A percentile compares a stretch with the other conserved stretches of the same genome.
Conservation (phyloP, 176 grass and related monocot species). For the Oryza meyeriana region DNA sequence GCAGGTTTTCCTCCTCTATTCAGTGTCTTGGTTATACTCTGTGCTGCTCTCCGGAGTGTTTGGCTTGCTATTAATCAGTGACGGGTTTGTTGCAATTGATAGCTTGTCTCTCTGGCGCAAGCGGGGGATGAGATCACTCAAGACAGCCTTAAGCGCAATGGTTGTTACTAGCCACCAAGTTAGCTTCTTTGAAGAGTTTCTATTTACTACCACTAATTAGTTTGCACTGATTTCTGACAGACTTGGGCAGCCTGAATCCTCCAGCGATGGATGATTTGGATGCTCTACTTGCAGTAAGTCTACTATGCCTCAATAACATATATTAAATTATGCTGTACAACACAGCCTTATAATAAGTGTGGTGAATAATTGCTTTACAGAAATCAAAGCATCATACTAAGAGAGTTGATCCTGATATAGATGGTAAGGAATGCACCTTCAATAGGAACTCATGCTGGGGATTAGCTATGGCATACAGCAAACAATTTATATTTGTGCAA, state of each 20-base stretch:
- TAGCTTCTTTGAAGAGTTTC: neutral
- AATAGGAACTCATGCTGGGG: neutral
- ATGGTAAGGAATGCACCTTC: conserved; percentile 54
- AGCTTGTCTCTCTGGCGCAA: conserved; percentile 94
- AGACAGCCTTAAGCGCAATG: conserved; percentile 55
- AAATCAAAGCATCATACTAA: conserved; percentile 78
- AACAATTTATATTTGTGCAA: neutral
- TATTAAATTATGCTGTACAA: neutral
- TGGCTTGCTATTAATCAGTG: neutral
- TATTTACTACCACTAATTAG: neutral
- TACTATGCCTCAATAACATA: neutral
- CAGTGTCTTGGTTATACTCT: neutral
- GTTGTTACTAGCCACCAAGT: conserved; percentile 43
- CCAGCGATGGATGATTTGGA: conserved; percentile 93
- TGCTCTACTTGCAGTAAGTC: conserved; percentile 57
- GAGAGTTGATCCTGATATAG: conserved; percentile 57
- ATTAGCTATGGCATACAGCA: neutral
- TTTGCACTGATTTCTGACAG: conserved; percentile 36
- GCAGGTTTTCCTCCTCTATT: conserved; percentile 54
- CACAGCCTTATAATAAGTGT: neutral
- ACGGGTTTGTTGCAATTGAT: neutral
- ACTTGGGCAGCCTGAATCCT: conserved; percentile 70
- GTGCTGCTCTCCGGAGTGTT: neutral
- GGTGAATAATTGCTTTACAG: conserved; percentile 40
- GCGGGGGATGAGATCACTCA: conserved; percentile 69